phyloP scores from a whole-genome alignment of 148 eudicot genomes.

The Vaccinium myrtillus region DNA sequence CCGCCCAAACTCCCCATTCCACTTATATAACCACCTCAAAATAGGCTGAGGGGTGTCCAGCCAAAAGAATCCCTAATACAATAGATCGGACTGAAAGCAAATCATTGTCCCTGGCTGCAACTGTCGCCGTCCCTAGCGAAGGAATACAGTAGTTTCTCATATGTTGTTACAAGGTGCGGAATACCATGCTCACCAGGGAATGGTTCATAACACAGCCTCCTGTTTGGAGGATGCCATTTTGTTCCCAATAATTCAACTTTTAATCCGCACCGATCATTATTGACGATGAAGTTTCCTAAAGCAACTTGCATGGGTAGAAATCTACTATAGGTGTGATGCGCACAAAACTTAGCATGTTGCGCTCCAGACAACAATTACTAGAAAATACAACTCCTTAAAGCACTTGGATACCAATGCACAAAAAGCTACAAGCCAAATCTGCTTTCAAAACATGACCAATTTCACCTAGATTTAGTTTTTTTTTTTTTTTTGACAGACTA shows the following conservation, averaged over 20 bases:
- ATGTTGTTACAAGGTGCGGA: neutral
- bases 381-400: neutral
- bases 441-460: neutral
- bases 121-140: neutral
- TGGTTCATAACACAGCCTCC: neutral
- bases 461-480: neutral
- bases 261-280: neutral
- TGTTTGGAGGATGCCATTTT: neutral
- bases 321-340: neutral
- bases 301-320: neutral
- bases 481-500: too few relatives aligned
- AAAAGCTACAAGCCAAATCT: neutral
- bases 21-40: neutral
- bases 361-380: neutral
- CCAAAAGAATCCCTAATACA: neutral
- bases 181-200: neutral
- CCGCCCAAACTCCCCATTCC: neutral
- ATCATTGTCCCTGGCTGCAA: neutral
- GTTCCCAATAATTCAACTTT: neutral
- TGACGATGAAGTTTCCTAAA: neutral
- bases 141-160: neutral
- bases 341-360: neutral
- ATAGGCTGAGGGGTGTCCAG: neutral
- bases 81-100: neutral
- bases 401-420: neutral